phyloP scores from a whole-genome alignment of 2,329 filamentous ascomycete genomes.

The Diaporthe citriasiana region DNA sequence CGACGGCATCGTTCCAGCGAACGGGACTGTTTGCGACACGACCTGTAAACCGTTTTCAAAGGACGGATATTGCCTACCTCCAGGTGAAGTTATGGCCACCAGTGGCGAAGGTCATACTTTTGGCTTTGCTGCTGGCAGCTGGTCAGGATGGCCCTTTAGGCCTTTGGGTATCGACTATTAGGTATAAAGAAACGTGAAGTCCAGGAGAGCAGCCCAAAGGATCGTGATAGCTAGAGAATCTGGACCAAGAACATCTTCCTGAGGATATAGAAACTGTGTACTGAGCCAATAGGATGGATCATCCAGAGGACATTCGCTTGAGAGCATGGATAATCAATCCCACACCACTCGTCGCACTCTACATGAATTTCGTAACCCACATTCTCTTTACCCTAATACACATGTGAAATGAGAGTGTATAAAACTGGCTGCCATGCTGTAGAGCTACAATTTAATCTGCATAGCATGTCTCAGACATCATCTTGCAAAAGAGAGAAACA shows the following conservation, averaged over 20 bases:
- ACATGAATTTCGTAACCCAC: not conserved
- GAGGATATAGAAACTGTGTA: not conserved
- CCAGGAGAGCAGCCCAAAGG: too few relatives aligned
- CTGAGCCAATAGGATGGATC: not conserved
- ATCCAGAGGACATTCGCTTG: too few relatives aligned
- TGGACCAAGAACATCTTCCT: not conserved
- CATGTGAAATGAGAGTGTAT: too few relatives aligned
- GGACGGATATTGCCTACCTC: constrained; percentile 57
- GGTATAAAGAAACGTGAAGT: not conserved
- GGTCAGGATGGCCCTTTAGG: not conserved
- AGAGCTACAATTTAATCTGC: too few relatives aligned
- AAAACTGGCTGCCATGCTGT: too few relatives aligned
- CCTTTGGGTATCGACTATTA: not conserved
- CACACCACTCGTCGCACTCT: not conserved
- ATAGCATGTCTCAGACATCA: too few relatives aligned
- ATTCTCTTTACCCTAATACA: not conserved
- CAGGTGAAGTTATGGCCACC: constrained; percentile 42
- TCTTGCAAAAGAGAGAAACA: too few relatives aligned
- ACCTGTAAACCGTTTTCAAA: constrained; percentile 37
- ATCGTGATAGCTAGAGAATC: not conserved
- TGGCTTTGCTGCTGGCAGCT: not conserved
- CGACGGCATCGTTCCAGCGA: constrained; percentile 35
- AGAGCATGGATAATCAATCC: too few relatives aligned
- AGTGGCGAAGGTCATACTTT: not conserved
- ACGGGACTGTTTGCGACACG: constrained; percentile 36